Evolutionary conservation across 176 grass and related monocot genomes (phyloP), one percentile per base, ranked within the genome.

Genomic region (Bolboschoenus planiculmis): DNA sequence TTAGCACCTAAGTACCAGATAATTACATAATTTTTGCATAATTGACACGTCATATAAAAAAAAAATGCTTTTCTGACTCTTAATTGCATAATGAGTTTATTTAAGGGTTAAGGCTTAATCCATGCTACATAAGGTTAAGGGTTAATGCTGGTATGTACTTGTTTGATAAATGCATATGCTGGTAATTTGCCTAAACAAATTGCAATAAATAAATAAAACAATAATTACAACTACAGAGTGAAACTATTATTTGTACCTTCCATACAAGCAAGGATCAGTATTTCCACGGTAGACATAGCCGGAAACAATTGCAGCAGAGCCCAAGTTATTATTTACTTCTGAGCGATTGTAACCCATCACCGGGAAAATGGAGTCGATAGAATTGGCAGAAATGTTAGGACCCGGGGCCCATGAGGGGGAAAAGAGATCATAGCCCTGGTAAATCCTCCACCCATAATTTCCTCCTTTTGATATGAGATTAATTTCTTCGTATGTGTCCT

Each of bases 371-470:
- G 91, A 86, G 63, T 89, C 46, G 55, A 97, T 90, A 40, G 91
- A 77, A 76, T 24, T 43, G 57, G 64, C 77, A 6, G 91, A 90
- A 48, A 90, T 94, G 85, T 97, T 94, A 15, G 90, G 89, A 51
- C 94, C 91, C 3, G 88, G 94, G 9, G 66, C 85, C 8, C 68
- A 81, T 26, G 24, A 57, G 14, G 90, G 81, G 4, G 21, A 37
- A 86, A 56, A 94, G 23, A 53, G 4, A 65, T 53, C n/a, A 0
- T 29, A 18, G 10, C 92, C 91, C 85, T 97, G 91, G 65, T 83
- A 92, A 11, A 91, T 70, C 31, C 94, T 87, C 94, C 92, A 97
- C 83, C 92, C 92, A 35, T 97, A 97, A 88, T 97, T 94, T 76
- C 94, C 94, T 26, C 86, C 91, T 40, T 94, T 97, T 2, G n/a